Conservation (phyloP, 208 protist genomes). For the Acanthamoeba royreba region DNA sequence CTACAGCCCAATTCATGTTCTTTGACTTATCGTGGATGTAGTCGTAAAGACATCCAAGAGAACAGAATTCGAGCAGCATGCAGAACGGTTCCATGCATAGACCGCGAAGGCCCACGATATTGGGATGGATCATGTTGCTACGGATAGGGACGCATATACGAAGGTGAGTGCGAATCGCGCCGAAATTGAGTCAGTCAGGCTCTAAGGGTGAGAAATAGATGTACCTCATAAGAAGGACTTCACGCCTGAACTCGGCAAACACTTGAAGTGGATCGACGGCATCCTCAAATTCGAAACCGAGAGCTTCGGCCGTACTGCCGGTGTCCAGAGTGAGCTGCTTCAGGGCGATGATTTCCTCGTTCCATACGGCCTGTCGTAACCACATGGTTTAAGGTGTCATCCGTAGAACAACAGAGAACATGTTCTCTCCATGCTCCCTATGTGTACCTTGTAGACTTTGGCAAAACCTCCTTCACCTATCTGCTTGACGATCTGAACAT, state of each 20-base stretch:
- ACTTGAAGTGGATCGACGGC: constrained; percentile 30
- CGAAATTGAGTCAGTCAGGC: background rate
- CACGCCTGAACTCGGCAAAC: constrained; percentile 17
- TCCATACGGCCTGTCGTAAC: background rate
- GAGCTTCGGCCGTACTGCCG: background rate
- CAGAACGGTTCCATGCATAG: constrained; percentile 41
- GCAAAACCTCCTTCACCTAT: constrained; percentile 47
- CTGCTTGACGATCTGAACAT: constrained; percentile 43
- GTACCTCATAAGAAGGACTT: constrained; percentile 42
- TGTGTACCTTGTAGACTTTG: constrained; percentile 9
- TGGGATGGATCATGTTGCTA: constrained; percentile 39
- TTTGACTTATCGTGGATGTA: background rate
- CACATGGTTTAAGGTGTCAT: background rate
- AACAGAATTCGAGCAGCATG: constrained; percentile 45
- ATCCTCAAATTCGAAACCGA: constrained; percentile 48
- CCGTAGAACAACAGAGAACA: background rate
- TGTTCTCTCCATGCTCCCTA: background rate
- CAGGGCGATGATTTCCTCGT: constrained; percentile 38
- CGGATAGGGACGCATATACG: background rate
- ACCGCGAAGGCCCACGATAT: constrained; percentile 15
- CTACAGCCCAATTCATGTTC: constrained; percentile 11
- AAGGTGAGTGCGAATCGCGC: background rate
- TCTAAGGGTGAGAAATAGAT: background rate
- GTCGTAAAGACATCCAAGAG: constrained; percentile 31
- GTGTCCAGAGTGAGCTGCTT: constrained; percentile 48